A percentile compares a stretch with the other conserved stretches of the same genome.
Evolutionary conservation across 208 protist species (phyloP).

Genomic region (Porcisia hertigi): DNA sequence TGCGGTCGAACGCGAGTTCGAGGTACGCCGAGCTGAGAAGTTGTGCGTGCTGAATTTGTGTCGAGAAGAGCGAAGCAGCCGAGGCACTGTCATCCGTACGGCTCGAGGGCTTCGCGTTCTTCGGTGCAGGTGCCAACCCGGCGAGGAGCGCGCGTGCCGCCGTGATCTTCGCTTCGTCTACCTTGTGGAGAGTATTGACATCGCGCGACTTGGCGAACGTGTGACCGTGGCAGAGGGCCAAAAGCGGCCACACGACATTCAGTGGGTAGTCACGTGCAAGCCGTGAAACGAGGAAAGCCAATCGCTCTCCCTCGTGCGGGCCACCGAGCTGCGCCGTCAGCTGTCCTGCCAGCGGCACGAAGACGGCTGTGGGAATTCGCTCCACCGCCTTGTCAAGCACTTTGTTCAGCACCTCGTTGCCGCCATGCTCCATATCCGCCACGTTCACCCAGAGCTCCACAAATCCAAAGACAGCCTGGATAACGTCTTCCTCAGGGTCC

Average conservation of each 20-base stretch:
- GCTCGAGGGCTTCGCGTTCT: neutral
- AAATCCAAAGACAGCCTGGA: conserved; percentile 83
- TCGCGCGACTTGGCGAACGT: conserved; percentile 40
- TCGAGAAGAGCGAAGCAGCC: neutral
- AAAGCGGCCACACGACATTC: conserved; percentile 66
- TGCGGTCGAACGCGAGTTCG: conserved; percentile 66
- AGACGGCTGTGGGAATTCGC: conserved; percentile 50
- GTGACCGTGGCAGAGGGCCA: conserved; percentile 70
- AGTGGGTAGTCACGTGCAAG: conserved; percentile 60
- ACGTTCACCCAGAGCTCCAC: conserved; percentile 70
- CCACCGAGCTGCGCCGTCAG: conserved; percentile 65
- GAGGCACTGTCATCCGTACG: neutral
- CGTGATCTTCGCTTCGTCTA: conserved; percentile 28
- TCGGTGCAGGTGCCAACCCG: neutral
- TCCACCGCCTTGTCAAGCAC: conserved; percentile 57
- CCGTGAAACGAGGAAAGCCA: conserved; percentile 48
- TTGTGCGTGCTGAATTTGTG: conserved; percentile 47
- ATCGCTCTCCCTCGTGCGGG: conserved; percentile 17
- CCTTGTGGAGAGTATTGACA: conserved; percentile 21
- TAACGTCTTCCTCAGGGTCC: conserved; percentile 31
- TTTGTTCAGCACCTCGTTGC: conserved; percentile 23
- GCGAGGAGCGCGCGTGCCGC: conserved; percentile 18
- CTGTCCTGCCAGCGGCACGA: conserved; percentile 71
- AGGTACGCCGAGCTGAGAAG: conserved; percentile 78
- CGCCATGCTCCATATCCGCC: conserved; percentile 17